Conservation (phyloP, 331 rosid species). For the Arachis monticola region DNA sequence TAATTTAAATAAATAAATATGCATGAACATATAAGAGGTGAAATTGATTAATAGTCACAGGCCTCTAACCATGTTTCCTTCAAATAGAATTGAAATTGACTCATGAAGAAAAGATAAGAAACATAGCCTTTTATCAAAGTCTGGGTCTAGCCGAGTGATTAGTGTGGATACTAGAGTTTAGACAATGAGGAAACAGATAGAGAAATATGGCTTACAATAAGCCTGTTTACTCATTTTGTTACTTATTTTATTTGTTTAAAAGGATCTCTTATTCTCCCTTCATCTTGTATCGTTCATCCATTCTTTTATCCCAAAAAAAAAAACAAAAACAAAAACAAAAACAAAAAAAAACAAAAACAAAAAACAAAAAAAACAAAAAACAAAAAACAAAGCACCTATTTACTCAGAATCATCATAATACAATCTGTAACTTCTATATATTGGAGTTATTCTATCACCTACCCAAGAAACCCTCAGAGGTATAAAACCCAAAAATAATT, state of each 20-base stretch:
- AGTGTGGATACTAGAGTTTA: neutral
- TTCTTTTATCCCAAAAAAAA: too few species aligned
- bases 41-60: neutral
- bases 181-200: neutral
- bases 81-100: neutral
- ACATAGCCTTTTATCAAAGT: neutral
- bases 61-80: neutral
- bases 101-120: neutral
- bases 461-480: neutral
- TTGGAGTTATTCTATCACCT: neutral
- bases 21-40: slow-evolving; percentile 7
- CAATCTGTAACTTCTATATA: neutral
- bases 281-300: too few species aligned
- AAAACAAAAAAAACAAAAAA: too few species aligned
- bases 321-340: too few species aligned
- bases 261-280: too few species aligned
- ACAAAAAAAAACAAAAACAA: too few species aligned
- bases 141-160: neutral
- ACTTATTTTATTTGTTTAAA: too few species aligned
- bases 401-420: neutral
- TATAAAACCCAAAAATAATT: neutral
- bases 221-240: neutral
- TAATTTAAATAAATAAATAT: neutral
- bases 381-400: too few species aligned
- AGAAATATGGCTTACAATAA: neutral